Percentiles rank a stretch among this genome's conserved stretches.
Evolutionary conservation across 208 protist species (phyloP).

Genomic region (Leishmania lainsoni): DNA sequence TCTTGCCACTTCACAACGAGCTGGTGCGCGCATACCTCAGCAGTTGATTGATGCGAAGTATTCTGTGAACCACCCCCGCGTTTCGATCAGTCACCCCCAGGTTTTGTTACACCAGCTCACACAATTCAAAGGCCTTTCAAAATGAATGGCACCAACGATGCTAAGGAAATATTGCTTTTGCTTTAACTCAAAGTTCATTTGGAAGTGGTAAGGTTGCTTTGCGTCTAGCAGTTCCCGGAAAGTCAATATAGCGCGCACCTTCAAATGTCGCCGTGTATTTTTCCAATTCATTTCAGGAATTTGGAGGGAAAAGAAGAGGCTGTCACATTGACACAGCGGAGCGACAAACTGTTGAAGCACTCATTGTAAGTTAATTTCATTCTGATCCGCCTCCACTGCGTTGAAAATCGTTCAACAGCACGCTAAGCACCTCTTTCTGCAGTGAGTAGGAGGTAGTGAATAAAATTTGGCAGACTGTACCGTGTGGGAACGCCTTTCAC

Average conservation of each 20-base stretch:
- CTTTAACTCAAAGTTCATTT: background rate
- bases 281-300: background rate
- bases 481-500: too few species aligned
- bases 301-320: background rate
- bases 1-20: too few species aligned
- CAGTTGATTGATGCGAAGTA: background rate
- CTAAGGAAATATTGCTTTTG: background rate
- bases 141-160: background rate
- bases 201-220: background rate
- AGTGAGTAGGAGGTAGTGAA: too few species aligned
- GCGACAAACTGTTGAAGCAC: background rate
- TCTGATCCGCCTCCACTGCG: background rate
- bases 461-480: too few species aligned
- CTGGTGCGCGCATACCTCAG: too few species aligned
- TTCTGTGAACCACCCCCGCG: background rate
- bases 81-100: background rate
- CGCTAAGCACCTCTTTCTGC: background rate
- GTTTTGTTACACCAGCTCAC: background rate
- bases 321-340: background rate
- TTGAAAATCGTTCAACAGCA: background rate
- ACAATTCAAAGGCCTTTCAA: background rate
- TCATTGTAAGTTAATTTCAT: background rate
- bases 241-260: background rate
- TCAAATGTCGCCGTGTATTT: background rate
- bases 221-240: background rate